Evolutionary conservation across 2,329 filamentous ascomycete genomes (phyloP).

Genomic region (Exutisphaerella laricina): DNA sequence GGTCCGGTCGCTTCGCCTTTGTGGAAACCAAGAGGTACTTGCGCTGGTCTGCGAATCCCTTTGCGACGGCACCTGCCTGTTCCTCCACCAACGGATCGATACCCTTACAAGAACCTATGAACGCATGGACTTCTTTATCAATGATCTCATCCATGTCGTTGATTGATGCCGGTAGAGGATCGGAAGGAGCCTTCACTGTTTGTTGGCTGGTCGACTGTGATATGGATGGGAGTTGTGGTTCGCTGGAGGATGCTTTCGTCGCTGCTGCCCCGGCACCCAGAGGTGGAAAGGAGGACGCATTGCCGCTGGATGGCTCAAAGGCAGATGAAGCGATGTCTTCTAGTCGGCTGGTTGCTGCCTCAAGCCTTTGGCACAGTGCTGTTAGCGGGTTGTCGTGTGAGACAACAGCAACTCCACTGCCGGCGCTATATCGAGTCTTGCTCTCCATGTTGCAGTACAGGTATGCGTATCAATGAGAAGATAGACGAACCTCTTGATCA

Average conservation of each 20-base stretch:
- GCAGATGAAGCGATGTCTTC: slow-evolving; percentile 89
- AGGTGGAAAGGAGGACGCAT: slow-evolving; percentile 16
- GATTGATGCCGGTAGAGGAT: slow-evolving; percentile 66
- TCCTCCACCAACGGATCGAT: slow-evolving; percentile 60
- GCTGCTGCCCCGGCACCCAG: slow-evolving; percentile 9
- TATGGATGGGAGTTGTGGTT: slow-evolving; percentile 23
- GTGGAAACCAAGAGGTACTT: slow-evolving; percentile 83
- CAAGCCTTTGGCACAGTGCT: slow-evolving; percentile 61
- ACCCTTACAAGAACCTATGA: slow-evolving; percentile 69
- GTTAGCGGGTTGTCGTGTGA: slow-evolving; percentile 44
- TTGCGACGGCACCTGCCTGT: slow-evolving; percentile 61
- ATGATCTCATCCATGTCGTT: slow-evolving; percentile 84
- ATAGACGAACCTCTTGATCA: slow-evolving; percentile 79
- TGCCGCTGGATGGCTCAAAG: slow-evolving; percentile 43
- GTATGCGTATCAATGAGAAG: slow-evolving; percentile 2
- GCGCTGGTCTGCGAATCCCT: slow-evolving; percentile 76
- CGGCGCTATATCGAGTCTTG: slow-evolving; percentile 15
- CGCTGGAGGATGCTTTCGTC: slow-evolving; percentile 31
- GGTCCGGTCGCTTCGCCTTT: slow-evolving; percentile 86
- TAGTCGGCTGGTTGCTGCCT: slow-evolving; percentile 90
- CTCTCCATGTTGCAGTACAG: slow-evolving; percentile 9
- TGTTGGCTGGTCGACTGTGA: slow-evolving; percentile 23
- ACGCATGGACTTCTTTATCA: slow-evolving; percentile 66
- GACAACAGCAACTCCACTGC: slow-evolving; percentile 15
- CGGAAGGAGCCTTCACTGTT: slow-evolving; percentile 31